phyloP scores from a whole-genome alignment of 2,329 filamentous ascomycete species.

The Scedosporium aurantiacum region DNA sequence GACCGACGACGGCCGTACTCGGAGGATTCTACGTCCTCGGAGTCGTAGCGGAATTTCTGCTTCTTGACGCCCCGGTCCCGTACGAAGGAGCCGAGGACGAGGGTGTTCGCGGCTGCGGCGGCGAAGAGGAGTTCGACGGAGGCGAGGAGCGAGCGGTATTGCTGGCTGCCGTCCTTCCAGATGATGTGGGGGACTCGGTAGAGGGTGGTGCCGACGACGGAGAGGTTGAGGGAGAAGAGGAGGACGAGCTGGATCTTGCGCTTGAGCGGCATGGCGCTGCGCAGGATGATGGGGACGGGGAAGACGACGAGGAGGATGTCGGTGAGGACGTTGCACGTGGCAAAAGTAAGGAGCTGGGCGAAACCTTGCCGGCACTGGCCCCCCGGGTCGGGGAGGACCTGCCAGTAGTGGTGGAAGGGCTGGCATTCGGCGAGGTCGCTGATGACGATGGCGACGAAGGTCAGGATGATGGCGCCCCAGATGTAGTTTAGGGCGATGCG shows the following conservation, averaged over 20 bases:
- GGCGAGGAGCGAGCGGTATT: slow-evolving; percentile 78
- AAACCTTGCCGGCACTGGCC: slow-evolving; percentile 77
- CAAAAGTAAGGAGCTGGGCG: slow-evolving; percentile 80
- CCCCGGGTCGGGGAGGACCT: slow-evolving; percentile 76
- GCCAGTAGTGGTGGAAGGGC: slow-evolving; percentile 65
- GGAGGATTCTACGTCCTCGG: slow-evolving; percentile 7
- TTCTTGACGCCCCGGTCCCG: slow-evolving; percentile 87
- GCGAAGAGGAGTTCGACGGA: slow-evolving; percentile 86
- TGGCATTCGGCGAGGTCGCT: slow-evolving; percentile 76
- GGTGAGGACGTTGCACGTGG: slow-evolving; percentile 76
- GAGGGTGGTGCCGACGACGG: slow-evolving; percentile 67
- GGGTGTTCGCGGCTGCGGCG: slow-evolving; percentile 72
- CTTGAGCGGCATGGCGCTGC: slow-evolving; percentile 63
- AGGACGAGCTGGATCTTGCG: slow-evolving; percentile 69
- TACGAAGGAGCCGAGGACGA: slow-evolving; percentile 87
- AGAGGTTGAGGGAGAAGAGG: slow-evolving; percentile 75
- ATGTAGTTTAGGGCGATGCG: slow-evolving; percentile 60
- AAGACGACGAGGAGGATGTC: slow-evolving; percentile 81
- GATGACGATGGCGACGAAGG: slow-evolving; percentile 70
- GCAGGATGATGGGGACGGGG: slow-evolving; percentile 77
- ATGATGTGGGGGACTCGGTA: slow-evolving; percentile 78
- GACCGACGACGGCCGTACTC: background rate
- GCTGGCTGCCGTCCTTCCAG: slow-evolving; percentile 58
- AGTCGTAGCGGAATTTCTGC: slow-evolving; percentile 55
- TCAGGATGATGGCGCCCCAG: slow-evolving; percentile 63